Evolutionary conservation across 225 moss, liverwort and hornwort genomes (phyloP).

Genomic region (Antitrichia curtipendula): DNA sequence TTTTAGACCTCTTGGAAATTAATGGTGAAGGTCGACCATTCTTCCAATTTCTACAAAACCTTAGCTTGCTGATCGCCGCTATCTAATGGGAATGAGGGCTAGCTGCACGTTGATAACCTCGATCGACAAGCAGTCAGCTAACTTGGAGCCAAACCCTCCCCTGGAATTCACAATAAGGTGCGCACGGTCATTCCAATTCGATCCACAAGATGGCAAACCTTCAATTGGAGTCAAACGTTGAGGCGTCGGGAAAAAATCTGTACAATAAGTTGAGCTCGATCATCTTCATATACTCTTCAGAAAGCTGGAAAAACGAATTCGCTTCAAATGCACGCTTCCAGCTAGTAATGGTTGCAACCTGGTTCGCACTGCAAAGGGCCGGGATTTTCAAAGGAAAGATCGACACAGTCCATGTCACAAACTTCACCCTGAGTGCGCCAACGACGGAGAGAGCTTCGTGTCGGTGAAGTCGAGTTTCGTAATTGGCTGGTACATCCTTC

Average conservation of each 20-base stretch:
- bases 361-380: neutral
- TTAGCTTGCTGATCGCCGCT: neutral
- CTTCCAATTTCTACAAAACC: slow-evolving; percentile 3
- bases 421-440: neutral
- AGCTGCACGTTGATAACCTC: neutral
- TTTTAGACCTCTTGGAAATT: neutral
- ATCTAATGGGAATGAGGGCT: neutral
- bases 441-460: neutral
- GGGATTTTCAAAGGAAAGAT: neutral
- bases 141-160: neutral
- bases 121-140: neutral
- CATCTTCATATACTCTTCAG: neutral
- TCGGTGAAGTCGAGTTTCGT: neutral
- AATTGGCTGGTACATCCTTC: neutral
- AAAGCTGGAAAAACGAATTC: neutral
- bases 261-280: neutral
- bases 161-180: neutral
- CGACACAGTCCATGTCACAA: neutral
- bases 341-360: neutral
- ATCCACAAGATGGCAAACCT: neutral
- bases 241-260: slow-evolving; percentile 3
- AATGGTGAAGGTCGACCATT: neutral
- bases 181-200: neutral
- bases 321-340: neutral
- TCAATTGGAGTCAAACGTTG: neutral